These are phyloP conservation scores for Yamadazyma laniorum DNA, from an alignment of 805 yeast species.

Conservation along the genomic window DNA sequence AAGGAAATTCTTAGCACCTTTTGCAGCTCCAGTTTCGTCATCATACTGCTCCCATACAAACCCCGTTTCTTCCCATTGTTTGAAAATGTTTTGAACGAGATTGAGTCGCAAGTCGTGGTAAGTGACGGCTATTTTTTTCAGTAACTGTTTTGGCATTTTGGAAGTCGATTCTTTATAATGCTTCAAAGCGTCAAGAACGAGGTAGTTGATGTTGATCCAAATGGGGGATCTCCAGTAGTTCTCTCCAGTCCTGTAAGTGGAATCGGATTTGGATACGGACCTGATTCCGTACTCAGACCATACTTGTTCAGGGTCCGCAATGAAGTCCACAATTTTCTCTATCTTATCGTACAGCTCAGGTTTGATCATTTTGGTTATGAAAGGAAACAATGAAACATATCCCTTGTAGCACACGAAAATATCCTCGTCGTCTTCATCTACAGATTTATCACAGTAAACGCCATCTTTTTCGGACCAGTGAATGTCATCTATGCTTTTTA, in stretches of 20 bases:
- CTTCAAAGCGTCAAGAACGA: constrained; percentile 67
- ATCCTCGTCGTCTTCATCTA: constrained; percentile 68
- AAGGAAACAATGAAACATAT: constrained; percentile 83
- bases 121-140: constrained; percentile 33
- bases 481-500: constrained; percentile 61
- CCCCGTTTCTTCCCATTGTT: constrained; percentile 74
- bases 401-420: constrained; percentile 83
- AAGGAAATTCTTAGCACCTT: constrained; percentile 83
- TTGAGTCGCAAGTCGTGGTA: constrained; percentile 64
- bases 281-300: constrained; percentile 81
- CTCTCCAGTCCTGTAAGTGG: constrained; percentile 70
- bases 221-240: constrained; percentile 95
- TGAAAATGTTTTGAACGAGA: constrained; percentile 63
- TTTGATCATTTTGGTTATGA: constrained; percentile 62
- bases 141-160: constrained; percentile 32
- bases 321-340: constrained; percentile 49
- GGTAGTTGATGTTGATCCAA: constrained; percentile 89
- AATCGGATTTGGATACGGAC: constrained; percentile 69
- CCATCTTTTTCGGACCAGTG: constrained; percentile 76
- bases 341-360: constrained; percentile 47
- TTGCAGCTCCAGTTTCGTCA: constrained; percentile 68
- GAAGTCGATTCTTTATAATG: constrained; percentile 46
- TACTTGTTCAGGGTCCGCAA: constrained; percentile 68
- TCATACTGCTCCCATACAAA: constrained; percentile 91
- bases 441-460: constrained; percentile 80